These are phyloP conservation scores for Bidens hawaiensis DNA, from an alignment of 140 eudicot genomes.

Conservation along the genomic window DNA sequence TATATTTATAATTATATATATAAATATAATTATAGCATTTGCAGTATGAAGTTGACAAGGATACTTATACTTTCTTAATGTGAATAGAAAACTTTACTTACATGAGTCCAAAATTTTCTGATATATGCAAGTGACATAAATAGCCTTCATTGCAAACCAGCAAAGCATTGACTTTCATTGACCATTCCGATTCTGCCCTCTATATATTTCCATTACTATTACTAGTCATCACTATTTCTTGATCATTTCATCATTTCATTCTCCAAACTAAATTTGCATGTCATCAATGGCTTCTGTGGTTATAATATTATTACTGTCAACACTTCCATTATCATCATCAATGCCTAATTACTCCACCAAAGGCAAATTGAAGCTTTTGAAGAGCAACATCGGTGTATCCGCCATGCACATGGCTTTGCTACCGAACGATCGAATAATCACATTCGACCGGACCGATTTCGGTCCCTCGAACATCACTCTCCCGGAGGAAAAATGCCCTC, in stretches of 20 bases:
- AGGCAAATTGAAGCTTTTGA: conserved; percentile 42
- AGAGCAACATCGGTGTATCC: conserved; percentile 54
- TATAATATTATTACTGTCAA: conserved; percentile 6
- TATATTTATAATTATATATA: not conserved
- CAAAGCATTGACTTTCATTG: conserved; percentile 32
- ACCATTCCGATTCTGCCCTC: not conserved
- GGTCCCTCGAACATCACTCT: conserved; percentile 50
- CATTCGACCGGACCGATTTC: conserved; percentile 45
- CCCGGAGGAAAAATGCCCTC: conserved; percentile 34
- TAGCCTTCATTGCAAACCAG: conserved; percentile 28
- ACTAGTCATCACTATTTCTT: not conserved
- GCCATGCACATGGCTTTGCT: conserved; percentile 78
- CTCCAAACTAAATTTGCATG: conserved; percentile 6
- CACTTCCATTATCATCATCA: conserved; percentile 12
- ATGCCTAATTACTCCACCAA: not conserved
- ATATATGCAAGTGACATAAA: conserved; percentile 10
- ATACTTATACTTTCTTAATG: not conserved
- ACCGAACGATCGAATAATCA: conserved; percentile 36
- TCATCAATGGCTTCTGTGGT: conserved; percentile 19
- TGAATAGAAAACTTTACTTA: conserved; percentile 19
- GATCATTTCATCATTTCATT: not conserved
- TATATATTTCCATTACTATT: conserved; percentile 21
- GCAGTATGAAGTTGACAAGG: conserved; percentile 16
- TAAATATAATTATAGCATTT: not conserved
- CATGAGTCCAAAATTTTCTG: conserved; percentile 27